Percentiles rank a stretch among this genome's conserved stretches.
Conservation (phyloP, 352 stramenopile genomes). For the Globisporangium viniferum region DNA sequence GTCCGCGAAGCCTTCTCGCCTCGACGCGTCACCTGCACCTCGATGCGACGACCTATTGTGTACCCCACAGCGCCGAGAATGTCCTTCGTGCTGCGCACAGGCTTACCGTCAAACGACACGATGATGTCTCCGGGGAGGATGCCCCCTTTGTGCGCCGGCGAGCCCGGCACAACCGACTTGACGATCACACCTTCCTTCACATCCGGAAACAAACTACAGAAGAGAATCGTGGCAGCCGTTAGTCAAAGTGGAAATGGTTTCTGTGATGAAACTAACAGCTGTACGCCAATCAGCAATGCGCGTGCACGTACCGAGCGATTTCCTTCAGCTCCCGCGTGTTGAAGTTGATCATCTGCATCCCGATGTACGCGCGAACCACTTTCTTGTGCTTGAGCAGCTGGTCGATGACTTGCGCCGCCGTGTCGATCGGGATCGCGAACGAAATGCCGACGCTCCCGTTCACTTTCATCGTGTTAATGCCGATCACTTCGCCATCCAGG, state of each 20-base stretch:
- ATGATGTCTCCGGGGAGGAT: constrained; percentile 76
- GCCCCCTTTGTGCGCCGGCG: constrained; percentile 75
- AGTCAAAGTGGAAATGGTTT: background rate
- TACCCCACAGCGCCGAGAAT: constrained; percentile 70
- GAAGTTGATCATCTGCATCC: constrained; percentile 91
- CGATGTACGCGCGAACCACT: constrained; percentile 89
- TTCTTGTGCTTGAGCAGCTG: constrained; percentile 87
- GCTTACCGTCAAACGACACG: constrained; percentile 69
- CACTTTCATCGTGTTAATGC: constrained; percentile 95
- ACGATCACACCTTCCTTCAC: constrained; percentile 82
- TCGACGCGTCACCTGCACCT: constrained; percentile 60
- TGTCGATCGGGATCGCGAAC: constrained; percentile 94
- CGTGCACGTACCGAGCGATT: constrained; percentile 38
- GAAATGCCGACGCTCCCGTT: constrained; percentile 86
- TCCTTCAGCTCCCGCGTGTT: constrained; percentile 65
- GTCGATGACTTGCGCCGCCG: constrained; percentile 83
- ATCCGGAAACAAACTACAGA: constrained; percentile 53
- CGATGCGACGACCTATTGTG: constrained; percentile 64
- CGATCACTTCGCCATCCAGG: constrained; percentile 91
- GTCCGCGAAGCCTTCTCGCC: constrained; percentile 42
- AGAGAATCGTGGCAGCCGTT: background rate
- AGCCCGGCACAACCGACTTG: constrained; percentile 73
- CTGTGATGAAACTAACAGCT: background rate
- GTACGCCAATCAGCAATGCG: background rate
- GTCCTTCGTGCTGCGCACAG: constrained; percentile 72